These are phyloP conservation scores for Dactylellina sp. DNA, from an alignment of 2,329 filamentous ascomycete species.

Conservation along the genomic window DNA sequence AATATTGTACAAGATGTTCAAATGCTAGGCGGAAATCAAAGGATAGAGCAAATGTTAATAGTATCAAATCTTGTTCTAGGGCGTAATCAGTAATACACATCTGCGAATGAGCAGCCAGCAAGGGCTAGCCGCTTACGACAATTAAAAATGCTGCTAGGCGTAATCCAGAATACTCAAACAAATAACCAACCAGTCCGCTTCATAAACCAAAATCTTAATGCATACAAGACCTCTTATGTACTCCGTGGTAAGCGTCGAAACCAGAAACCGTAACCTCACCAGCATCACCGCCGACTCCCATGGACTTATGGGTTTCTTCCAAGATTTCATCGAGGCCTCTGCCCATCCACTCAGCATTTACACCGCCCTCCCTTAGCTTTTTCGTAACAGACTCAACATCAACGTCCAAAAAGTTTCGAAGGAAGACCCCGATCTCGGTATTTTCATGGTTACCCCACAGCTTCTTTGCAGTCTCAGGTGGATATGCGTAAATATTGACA, in stretches of 20 bases:
- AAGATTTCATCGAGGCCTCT: constrained; percentile 40
- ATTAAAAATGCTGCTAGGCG: constrained; percentile 22
- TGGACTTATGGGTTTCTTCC: constrained; percentile 34
- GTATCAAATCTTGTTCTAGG: constrained; percentile 8
- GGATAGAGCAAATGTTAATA: neutral
- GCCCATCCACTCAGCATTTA: constrained; percentile 51
- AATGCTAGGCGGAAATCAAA: neutral
- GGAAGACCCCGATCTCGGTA: constrained; percentile 86
- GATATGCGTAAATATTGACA: constrained; percentile 93
- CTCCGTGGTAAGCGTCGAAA: constrained; percentile 50
- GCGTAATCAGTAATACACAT: constrained; percentile 6
- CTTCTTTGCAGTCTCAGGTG: constrained; percentile 71
- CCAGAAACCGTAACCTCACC: constrained; percentile 46
- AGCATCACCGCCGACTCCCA: constrained; percentile 48
- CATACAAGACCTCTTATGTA: constrained; percentile 55
- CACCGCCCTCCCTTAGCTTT: constrained; percentile 74
- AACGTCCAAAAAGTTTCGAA: constrained; percentile 81
- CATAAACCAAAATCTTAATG: constrained; percentile 29
- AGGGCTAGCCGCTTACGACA: constrained; percentile 13
- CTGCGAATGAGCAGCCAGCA: neutral
- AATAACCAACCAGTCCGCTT: neutral
- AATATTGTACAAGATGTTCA: neutral
- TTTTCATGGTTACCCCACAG: constrained; percentile 93
- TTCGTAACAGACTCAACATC: constrained; percentile 82
- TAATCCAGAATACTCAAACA: constrained; percentile 27